Percentiles rank a stretch among this genome's conserved stretches.
Conservation (phyloP, 2,329 filamentous ascomycete genomes). For the Penicillium sp. region DNA sequence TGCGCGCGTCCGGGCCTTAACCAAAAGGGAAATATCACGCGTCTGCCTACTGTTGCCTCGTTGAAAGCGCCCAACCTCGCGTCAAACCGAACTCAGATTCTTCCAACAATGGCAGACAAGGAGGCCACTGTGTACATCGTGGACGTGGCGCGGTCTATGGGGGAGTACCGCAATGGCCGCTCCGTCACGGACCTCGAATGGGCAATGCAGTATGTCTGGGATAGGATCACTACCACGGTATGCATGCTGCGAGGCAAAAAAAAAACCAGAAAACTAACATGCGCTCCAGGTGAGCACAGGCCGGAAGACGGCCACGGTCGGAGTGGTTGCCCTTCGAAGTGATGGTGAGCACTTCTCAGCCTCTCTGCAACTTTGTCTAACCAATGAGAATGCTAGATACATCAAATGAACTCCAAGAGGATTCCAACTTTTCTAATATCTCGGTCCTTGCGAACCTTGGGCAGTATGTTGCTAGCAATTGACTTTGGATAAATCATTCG, state of each 20-base stretch:
- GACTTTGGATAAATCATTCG: background rate
- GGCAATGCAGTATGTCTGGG: constrained; percentile 90
- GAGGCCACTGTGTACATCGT: constrained; percentile 90
- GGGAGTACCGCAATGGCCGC: constrained; percentile 66
- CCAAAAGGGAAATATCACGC: constrained; percentile 42
- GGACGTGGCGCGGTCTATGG: constrained; percentile 86
- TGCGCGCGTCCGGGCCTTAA: constrained; percentile 36
- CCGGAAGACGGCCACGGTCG: constrained; percentile 69
- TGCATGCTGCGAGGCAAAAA: constrained; percentile 28
- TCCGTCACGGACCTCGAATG: constrained; percentile 80
- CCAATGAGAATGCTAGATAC: constrained; percentile 50
- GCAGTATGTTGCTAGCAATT: constrained; percentile 55
- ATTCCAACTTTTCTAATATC: constrained; percentile 77
- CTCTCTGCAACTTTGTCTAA: constrained; percentile 7
- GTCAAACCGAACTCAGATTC: constrained; percentile 2
- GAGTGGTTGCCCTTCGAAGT: constrained; percentile 81
- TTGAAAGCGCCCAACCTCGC: constrained; percentile 6
- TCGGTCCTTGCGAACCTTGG: constrained; percentile 62
- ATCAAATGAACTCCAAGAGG: constrained; percentile 61
- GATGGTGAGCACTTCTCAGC: constrained; percentile 51
- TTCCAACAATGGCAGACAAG: constrained; percentile 74
- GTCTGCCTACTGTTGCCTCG: constrained; percentile 37
- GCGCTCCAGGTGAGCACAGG: constrained; percentile 64
- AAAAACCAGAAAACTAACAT: background rate
- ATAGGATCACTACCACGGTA: constrained; percentile 77